Evolutionary conservation across 257 asterid genomes (phyloP).

Genomic region (Striga asiatica): DNA sequence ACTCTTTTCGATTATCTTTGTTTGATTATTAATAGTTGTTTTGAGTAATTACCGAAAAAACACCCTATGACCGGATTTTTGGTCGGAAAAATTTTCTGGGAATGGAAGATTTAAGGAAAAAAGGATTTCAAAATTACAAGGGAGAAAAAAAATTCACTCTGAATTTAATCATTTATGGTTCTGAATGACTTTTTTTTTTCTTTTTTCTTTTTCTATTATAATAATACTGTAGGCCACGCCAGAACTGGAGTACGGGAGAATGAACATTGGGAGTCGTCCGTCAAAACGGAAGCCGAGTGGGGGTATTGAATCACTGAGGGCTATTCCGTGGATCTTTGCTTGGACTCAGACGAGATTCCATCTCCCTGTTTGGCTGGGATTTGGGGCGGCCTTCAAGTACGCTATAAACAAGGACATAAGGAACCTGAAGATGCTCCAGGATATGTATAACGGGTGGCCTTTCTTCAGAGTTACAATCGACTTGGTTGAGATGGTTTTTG

Average conservation of each 20-base stretch:
- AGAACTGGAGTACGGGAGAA: conserved; percentile 56
- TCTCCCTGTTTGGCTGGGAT: conserved; percentile 63
- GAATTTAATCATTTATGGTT: not conserved
- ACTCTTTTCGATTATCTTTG: not conserved
- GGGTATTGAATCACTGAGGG: conserved; percentile 55
- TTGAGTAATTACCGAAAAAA: not conserved
- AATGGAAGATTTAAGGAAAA: no score
- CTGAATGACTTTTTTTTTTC: not conserved
- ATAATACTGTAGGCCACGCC: conserved; percentile 40
- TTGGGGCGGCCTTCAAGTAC: conserved; percentile 46
- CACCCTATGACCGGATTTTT: no score
- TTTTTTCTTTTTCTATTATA: no score
- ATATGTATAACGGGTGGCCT: conserved; percentile 59
- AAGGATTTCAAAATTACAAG: not conserved
- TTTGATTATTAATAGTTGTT: not conserved
- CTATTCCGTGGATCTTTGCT: conserved; percentile 65
- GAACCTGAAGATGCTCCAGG: conserved; percentile 43
- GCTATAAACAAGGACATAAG: conserved; percentile 35
- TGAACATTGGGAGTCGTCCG: conserved; percentile 67
- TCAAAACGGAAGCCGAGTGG: conserved; percentile 58
- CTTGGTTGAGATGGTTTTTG: conserved; percentile 54
- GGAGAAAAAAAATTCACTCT: not conserved
- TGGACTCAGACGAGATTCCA: conserved; percentile 67
- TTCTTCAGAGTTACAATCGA: conserved; percentile 60
- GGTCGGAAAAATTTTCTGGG: no score